These are phyloP conservation scores for Cyathus striatus DNA, from an alignment of 768 basidiomycete genomes.

Conservation along the genomic window DNA sequence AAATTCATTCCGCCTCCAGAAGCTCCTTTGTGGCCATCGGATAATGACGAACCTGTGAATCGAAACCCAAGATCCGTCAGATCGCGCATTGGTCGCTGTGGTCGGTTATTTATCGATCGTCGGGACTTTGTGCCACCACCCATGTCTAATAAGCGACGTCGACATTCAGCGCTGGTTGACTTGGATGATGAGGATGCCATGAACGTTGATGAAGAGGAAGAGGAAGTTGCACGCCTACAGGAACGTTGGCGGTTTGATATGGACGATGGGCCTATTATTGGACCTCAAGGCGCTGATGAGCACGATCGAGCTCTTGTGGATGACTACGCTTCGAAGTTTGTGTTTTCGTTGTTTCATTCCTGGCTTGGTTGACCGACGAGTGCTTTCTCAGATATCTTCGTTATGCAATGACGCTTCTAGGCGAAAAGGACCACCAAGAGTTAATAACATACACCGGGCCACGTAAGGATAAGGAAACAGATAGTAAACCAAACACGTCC, in stretches of 20 bases:
- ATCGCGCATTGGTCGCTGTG: constrained; percentile 77
- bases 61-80: constrained; percentile 49
- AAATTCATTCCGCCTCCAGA: constrained; percentile 47
- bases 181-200: constrained; percentile 19
- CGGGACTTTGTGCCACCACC: constrained; percentile 30
- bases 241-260: constrained; percentile 68
- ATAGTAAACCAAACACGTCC: constrained; percentile 47
- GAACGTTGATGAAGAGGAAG: constrained; percentile 34
- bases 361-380: constrained; percentile 6
- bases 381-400: constrained; percentile 40
- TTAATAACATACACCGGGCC: too few species aligned
- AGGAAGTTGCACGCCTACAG: constrained; percentile 29
- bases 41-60: constrained; percentile 21
- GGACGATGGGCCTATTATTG: constrained; percentile 54
- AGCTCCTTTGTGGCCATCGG: constrained; percentile 25
- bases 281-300: constrained; percentile 60
- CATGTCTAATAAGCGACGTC: constrained; percentile 10
- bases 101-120: constrained; percentile 73
- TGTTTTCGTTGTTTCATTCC: constrained; percentile 6
- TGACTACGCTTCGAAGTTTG: constrained; percentile 56
- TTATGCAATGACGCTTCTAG: constrained; percentile 50
- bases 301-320: constrained; percentile 66
- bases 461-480: constrained; percentile 33
- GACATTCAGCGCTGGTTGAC: constrained; percentile 22
- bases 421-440: too few species aligned